These are phyloP conservation scores for Globisporangium cylindrosporum DNA, from an alignment of 352 stramenopile genomes.

Conservation along the genomic window DNA sequence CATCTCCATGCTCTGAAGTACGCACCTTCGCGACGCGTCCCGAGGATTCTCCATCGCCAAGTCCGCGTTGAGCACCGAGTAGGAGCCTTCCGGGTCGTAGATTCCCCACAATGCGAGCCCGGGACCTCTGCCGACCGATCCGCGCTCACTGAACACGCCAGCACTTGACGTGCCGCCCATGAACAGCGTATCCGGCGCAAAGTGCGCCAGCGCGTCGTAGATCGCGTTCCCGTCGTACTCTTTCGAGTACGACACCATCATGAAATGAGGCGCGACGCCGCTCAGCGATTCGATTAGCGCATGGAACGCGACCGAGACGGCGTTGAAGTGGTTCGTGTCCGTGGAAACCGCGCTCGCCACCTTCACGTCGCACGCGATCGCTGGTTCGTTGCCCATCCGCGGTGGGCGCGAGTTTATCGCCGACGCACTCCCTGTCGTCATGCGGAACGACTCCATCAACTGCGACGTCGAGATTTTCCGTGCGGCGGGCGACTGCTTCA, in stretches of 20 bases:
- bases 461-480: constrained; percentile 13
- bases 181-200: constrained; percentile 74
- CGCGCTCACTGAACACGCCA: constrained; percentile 54
- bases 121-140: constrained; percentile 31
- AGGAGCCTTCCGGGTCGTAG: constrained; percentile 78
- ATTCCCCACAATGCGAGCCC: constrained; percentile 77
- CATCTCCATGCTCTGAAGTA: constrained; percentile 66
- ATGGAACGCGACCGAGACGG: constrained; percentile 51
- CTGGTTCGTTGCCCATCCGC: constrained; percentile 15
- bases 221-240: constrained; percentile 51
- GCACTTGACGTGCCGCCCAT: constrained; percentile 75
- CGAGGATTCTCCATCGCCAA: constrained; percentile 53
- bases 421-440: constrained; percentile 15
- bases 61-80: constrained; percentile 72
- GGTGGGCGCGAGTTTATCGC: neutral
- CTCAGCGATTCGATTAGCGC: constrained; percentile 56
- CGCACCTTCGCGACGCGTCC: constrained; percentile 58
- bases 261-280: constrained; percentile 68
- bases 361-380: constrained; percentile 44
- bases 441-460: constrained; percentile 19
- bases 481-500: constrained; percentile 21
- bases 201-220: constrained; percentile 56
- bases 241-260: constrained; percentile 76
- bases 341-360: constrained; percentile 68
- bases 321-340: constrained; percentile 54